A percentile compares a stretch with the other conserved stretches of the same genome.
These are phyloP conservation scores for Kandelia obovata DNA, from an alignment of 345 rosid species.

Conservation along the genomic window DNA sequence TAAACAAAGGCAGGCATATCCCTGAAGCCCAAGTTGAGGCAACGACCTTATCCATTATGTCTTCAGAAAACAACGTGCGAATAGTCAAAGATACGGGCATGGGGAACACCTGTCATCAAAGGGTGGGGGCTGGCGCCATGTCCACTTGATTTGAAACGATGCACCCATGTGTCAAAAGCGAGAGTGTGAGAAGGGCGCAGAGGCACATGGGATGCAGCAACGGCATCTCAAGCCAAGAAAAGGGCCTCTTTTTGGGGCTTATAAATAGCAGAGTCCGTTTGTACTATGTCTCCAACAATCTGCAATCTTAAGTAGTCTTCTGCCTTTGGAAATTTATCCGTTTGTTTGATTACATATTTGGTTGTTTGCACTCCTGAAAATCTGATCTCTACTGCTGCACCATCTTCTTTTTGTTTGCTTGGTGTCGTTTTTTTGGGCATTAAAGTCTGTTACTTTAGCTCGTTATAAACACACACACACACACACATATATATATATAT, in stretches of 20 bases:
- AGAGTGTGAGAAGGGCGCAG: conserved; percentile 3
- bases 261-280: conserved; percentile 32
- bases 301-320: conserved; percentile 36
- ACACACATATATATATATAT: background rate
- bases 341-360: background rate
- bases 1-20: conserved; percentile 10
- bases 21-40: conserved; percentile 19
- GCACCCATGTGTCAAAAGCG: conserved; percentile 20
- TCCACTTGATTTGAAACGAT: conserved; percentile 21
- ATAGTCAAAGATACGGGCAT: conserved; percentile 17
- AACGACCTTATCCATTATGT: conserved; percentile 32
- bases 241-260: conserved; percentile 26
- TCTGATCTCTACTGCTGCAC: conserved; percentile 32
- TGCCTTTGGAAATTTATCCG: conserved; percentile 5
- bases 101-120: conserved; percentile 20
- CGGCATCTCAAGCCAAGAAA: conserved; percentile 4
- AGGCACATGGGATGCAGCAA: conserved; percentile 17
- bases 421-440: conserved; percentile 11
- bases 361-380: conserved; percentile 16
- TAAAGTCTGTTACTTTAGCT: conserved; percentile 24
- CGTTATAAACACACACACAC: background rate
- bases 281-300: conserved; percentile 12
- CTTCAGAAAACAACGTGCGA: conserved; percentile 15
- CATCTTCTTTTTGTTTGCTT: conserved; percentile 4
- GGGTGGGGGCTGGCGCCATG: conserved; percentile 22